A percentile compares a stretch with the other conserved stretches of the same genome.
Evolutionary conservation across 2,329 filamentous ascomycete genomes (phyloP).

Genomic region (Periconia digitata): DNA sequence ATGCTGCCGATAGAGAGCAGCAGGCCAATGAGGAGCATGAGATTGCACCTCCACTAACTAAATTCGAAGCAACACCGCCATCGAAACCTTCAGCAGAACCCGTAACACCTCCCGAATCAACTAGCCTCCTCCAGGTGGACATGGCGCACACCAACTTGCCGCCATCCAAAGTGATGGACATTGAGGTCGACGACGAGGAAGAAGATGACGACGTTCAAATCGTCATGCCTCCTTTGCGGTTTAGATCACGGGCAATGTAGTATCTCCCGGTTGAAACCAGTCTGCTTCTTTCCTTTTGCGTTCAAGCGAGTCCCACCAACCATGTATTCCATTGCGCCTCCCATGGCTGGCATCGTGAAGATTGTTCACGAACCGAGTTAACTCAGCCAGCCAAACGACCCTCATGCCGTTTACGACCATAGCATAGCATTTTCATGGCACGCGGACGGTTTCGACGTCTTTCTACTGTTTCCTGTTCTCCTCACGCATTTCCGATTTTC

Average conservation of each 20-base stretch:
- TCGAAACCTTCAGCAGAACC: constrained; percentile 9
- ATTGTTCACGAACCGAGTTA: constrained; percentile 9
- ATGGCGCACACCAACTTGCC: constrained; percentile 8
- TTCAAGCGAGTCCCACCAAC: constrained; percentile 25
- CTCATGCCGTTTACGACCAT: constrained; percentile 17
- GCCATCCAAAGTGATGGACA: constrained; percentile 25
- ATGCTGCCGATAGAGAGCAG: constrained; percentile 19
- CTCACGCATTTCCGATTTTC: too few relatives aligned
- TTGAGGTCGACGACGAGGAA: constrained; percentile 41
- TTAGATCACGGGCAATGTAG: constrained; percentile 33
- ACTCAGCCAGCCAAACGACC: constrained; percentile 7
- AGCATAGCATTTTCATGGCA: constrained; percentile 1
- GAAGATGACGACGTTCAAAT: constrained; percentile 37
- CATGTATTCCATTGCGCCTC: background rate
- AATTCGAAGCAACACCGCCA: constrained; percentile 19
- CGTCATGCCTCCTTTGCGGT: constrained; percentile 39
- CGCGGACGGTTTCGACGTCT: background rate
- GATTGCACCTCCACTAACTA: constrained; percentile 5
- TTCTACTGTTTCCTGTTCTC: background rate
- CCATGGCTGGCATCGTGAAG: constrained; percentile 7
- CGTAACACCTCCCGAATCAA: background rate
- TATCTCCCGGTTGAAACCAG: constrained; percentile 1
- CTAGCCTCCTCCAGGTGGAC: constrained; percentile 18
- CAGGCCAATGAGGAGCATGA: constrained; percentile 12
- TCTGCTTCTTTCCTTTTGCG: constrained; percentile 20